phyloP scores from a whole-genome alignment of 768 basidiomycete species.

The Leccinum obscurum region DNA sequence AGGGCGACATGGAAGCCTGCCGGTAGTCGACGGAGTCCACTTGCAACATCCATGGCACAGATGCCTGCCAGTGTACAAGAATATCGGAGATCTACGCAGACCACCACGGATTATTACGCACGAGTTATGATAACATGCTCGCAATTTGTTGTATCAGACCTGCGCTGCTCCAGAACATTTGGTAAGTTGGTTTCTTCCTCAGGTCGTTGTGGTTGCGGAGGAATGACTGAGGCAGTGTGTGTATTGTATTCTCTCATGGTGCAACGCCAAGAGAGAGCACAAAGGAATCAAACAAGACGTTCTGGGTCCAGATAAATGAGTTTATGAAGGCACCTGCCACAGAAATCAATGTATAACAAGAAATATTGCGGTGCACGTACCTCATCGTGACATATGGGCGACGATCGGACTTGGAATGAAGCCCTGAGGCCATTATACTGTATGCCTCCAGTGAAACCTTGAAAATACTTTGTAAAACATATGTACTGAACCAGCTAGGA shows the following conservation, averaged over 20 bases:
- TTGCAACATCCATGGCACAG: neutral
- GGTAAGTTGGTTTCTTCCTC: neutral
- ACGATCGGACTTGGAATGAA: neutral
- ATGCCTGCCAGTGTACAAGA: neutral
- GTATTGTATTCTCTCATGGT: neutral
- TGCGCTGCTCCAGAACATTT: neutral
- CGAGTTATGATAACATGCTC: neutral
- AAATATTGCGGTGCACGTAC: neutral
- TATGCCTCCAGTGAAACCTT: neutral
- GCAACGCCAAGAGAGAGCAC: neutral
- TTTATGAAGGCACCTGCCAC: neutral
- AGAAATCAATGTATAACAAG: neutral
- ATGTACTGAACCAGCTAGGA: neutral
- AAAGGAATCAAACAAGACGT: neutral
- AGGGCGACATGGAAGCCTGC: neutral
- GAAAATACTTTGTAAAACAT: too few relatives aligned
- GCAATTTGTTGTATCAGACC: neutral
- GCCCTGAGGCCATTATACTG: neutral
- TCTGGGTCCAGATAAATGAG: neutral
- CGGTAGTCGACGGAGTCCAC: neutral
- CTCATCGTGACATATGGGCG: too few relatives aligned
- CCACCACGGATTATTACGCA: neutral
- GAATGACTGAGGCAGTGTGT: neutral
- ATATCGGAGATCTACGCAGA: neutral
- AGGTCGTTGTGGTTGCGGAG: neutral